Evolutionary conservation across 169 alveolate genomes (phyloP).

Genomic region (Plasmodium chabaudi): DNA sequence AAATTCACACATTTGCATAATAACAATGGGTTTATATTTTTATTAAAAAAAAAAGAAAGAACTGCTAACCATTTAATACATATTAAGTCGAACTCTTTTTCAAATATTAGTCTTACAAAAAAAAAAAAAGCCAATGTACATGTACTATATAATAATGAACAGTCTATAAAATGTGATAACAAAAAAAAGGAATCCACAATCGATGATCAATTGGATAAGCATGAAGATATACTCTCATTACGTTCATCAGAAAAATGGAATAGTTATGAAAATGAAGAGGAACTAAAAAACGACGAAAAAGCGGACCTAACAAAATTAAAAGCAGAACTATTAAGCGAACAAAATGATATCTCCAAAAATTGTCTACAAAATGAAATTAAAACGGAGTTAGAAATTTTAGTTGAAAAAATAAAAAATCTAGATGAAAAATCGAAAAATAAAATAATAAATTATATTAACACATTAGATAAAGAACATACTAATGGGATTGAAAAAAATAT

Average conservation of each 20-base stretch:
- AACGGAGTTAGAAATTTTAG: conserved; percentile 15
- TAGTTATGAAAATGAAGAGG: background rate
- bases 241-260: background rate
- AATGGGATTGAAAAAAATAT: conserved; percentile 26
- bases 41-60: background rate
- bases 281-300: background rate
- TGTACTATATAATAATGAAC: background rate
- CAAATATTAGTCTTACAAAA: background rate
- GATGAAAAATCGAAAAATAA: conserved; percentile 19
- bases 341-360: background rate
- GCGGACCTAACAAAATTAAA: background rate
- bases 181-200: background rate
- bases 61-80: background rate
- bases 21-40: background rate
- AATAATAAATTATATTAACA: conserved; percentile 37
- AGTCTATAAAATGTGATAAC: background rate
- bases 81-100: background rate
- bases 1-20: background rate
- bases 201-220: background rate
- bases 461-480: conserved; percentile 42
- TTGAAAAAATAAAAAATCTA: conserved; percentile 27
- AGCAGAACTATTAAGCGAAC: background rate
- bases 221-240: background rate
- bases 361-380: conserved; percentile 21
- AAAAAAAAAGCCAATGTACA: background rate